These are phyloP conservation scores for Triticum aestivum DNA, from an alignment of 176 grass and related monocot species.

Conservation along the genomic window DNA sequence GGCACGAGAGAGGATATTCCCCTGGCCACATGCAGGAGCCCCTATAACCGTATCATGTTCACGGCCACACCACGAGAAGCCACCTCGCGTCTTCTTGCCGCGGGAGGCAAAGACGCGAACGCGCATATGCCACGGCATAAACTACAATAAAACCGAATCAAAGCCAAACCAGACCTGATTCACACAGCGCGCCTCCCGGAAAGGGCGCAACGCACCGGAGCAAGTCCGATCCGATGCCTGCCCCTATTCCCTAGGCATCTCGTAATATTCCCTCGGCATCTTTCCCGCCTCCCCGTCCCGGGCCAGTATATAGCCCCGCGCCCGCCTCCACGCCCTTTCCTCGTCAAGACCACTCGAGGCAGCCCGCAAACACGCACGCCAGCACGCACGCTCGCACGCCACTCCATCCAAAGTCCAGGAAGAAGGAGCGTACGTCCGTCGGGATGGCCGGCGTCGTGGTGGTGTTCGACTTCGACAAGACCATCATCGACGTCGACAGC, in stretches of 20 bases:
- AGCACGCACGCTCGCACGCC: too few relatives aligned
- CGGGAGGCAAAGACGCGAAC: neutral
- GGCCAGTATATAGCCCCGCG: constrained; percentile 26
- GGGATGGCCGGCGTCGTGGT: constrained; percentile 47
- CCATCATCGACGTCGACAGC: constrained; percentile 92
- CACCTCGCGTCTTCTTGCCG: neutral
- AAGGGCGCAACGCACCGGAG: neutral
- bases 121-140: constrained; percentile 4
- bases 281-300: constrained; percentile 25
- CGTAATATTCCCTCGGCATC: constrained; percentile 71
- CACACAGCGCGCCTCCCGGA: neutral
- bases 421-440: neutral
- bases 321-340: neutral
- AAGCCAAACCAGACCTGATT: neutral
- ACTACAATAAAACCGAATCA: neutral
- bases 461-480: constrained; percentile 96
- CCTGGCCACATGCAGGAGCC: neutral
- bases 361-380: too few relatives aligned
- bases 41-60: neutral
- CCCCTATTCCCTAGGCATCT: constrained; percentile 22
- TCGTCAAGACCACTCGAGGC: neutral
- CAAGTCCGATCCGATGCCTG: neutral
- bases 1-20: neutral
- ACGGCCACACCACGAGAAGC: neutral
- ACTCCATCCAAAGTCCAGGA: neutral